Percentiles rank a stretch among this genome's conserved stretches.
phyloP scores from a whole-genome alignment of 306 rosid genomes.

The Alnus rubra region DNA sequence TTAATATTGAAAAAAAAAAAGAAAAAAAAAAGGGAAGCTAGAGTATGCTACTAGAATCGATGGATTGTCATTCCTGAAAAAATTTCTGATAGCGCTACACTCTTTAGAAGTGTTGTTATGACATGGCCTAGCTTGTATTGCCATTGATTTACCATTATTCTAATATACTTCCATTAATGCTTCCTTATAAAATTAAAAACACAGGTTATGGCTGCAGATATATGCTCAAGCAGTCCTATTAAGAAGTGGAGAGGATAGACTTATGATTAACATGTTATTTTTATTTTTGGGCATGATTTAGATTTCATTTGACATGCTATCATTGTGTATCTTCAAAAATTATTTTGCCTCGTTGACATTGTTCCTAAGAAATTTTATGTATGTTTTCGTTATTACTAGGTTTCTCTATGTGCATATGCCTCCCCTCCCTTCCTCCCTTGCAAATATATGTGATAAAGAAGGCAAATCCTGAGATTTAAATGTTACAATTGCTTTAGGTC shows the following conservation, averaged over 20 bases:
- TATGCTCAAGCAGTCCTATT: neutral
- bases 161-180: neutral
- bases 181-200: neutral
- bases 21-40: neutral
- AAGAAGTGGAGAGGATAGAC: neutral
- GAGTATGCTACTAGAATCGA: neutral
- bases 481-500: slow-evolving; percentile 47
- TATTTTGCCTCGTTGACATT: neutral
- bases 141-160: neutral
- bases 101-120: neutral
- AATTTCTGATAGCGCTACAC: neutral
- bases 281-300: neutral
- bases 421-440: neutral
- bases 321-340: neutral
- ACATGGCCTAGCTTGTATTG: neutral
- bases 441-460: slow-evolving; percentile 11
- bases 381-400: neutral
- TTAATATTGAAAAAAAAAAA: neutral
- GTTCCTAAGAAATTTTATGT: neutral
- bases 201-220: neutral
- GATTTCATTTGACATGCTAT: neutral
- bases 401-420: neutral
- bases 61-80: neutral
- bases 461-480: slow-evolving; percentile 18
- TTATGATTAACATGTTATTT: neutral